A percentile compares a stretch with the other conserved stretches of the same genome.
Conservation (phyloP, 805 yeast genomes). For the Lipomyces orientalis region DNA sequence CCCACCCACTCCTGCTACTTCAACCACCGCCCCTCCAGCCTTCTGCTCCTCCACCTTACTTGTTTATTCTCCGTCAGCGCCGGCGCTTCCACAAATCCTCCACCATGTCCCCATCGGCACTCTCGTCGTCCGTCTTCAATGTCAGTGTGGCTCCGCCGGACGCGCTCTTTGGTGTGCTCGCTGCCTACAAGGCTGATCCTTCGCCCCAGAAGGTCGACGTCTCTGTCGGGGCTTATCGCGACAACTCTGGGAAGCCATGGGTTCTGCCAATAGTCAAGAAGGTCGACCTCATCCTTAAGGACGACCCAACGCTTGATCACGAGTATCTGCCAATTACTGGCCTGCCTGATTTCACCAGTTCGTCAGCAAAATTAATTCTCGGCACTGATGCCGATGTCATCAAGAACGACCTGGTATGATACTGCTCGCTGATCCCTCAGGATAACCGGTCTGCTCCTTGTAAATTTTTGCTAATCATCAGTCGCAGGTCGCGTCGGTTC, state of each 20-base stretch:
- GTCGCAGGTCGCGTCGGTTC: constrained; percentile 60
- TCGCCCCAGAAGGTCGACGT: constrained; percentile 71
- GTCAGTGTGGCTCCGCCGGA: constrained; percentile 42
- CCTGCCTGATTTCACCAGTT: constrained; percentile 64
- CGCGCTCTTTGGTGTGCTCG: constrained; percentile 41
- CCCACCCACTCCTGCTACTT: too few species aligned
- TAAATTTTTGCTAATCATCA: neutral
- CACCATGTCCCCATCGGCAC: constrained; percentile 13
- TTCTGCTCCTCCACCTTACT: neutral
- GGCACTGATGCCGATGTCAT: constrained; percentile 65
- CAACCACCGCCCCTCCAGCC: too few species aligned
- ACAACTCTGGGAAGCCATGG: constrained; percentile 72
- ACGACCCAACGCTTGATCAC: constrained; percentile 74
- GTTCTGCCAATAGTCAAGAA: constrained; percentile 67
- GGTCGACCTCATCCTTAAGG: constrained; percentile 71
- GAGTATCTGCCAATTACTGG: constrained; percentile 90
- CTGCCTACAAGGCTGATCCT: constrained; percentile 46
- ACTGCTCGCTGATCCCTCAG: too few species aligned
- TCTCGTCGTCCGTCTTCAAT: constrained; percentile 29
- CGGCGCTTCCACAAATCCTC: neutral
- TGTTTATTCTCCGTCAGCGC: neutral
- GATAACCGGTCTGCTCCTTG: too few species aligned
- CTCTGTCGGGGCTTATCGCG: constrained; percentile 83
- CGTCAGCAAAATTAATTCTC: constrained; percentile 72
- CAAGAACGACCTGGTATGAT: constrained; percentile 26